These are phyloP conservation scores for Schizophyllum commune DNA, from an alignment of 1,284 basidiomycete genomes.

Conservation along the genomic window DNA sequence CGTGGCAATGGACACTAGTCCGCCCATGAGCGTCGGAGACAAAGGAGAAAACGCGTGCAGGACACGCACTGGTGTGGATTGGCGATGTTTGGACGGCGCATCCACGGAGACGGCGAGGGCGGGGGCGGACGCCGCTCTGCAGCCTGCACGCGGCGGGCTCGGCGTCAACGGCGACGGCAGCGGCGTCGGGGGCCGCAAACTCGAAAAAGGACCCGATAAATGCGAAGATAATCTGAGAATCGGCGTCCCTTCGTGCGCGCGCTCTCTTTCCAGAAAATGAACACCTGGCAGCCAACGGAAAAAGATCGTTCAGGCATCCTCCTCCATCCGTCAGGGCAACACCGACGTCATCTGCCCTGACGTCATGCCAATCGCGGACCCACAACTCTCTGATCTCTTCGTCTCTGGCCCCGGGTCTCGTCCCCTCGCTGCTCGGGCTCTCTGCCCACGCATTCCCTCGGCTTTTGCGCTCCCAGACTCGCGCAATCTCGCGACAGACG, in stretches of 20 bases:
- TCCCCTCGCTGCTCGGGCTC: no score
- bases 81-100: background rate
- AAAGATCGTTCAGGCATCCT: background rate
- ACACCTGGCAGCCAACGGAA: background rate
- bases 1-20: constrained; percentile 9
- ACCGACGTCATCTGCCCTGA: constrained; percentile 15
- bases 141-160: constrained; percentile 11
- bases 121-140: background rate
- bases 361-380: background rate
- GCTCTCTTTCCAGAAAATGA: background rate
- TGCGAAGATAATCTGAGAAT: background rate
- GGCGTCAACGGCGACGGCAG: constrained; percentile 9
- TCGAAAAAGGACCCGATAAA: background rate
- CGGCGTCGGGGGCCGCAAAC: constrained; percentile 8
- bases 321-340: constrained; percentile 1
- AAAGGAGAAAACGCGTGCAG: background rate
- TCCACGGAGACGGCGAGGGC: background rate
- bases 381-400: background rate
- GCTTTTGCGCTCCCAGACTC: background rate
- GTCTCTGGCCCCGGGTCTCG: background rate
- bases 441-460: background rate
- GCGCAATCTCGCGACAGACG: background rate
- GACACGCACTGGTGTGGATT: background rate
- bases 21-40: constrained; percentile 9
- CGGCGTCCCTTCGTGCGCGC: background rate